phyloP scores from a whole-genome alignment of 164 flowering plant species.

The Litsea cubeba region DNA sequence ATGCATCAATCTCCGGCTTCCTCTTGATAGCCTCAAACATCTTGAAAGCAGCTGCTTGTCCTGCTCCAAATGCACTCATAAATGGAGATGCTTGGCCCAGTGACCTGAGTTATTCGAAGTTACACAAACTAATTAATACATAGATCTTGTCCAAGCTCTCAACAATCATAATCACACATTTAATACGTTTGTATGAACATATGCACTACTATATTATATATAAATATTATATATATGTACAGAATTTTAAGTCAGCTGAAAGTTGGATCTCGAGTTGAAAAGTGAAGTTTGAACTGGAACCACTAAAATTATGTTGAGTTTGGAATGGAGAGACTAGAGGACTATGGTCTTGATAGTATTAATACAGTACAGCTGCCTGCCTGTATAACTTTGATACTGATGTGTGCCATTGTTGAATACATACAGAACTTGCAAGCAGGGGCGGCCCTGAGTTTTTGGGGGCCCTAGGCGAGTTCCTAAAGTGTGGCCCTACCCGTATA shows the following conservation, averaged over 20 bases:
- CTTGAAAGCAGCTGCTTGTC: constrained; percentile 54
- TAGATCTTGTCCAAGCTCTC: neutral
- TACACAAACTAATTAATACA: neutral
- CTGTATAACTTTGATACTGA: no score
- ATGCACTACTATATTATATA: neutral
- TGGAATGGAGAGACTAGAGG: neutral
- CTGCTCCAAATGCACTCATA: constrained; percentile 48
- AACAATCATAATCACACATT: neutral
- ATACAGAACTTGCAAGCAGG: neutral
- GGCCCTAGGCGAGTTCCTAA: no score
- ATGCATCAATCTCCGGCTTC: constrained; percentile 47
- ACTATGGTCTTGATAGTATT: neutral
- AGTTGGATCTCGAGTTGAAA: no score
- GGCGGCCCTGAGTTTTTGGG: no score
- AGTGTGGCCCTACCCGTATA: no score
- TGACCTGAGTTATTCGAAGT: constrained; percentile 24
- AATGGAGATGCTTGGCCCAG: constrained; percentile 54
- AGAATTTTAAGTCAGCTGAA: no score
- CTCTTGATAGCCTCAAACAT: constrained; percentile 50
- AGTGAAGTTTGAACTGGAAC: neutral
- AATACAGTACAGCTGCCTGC: neutral
- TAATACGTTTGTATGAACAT: neutral
- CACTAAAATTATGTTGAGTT: neutral
- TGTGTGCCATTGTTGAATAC: neutral
- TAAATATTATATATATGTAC: no score